Conservation (phyloP, 1,284 basidiomycete genomes). For the Fomes fomentarius region DNA sequence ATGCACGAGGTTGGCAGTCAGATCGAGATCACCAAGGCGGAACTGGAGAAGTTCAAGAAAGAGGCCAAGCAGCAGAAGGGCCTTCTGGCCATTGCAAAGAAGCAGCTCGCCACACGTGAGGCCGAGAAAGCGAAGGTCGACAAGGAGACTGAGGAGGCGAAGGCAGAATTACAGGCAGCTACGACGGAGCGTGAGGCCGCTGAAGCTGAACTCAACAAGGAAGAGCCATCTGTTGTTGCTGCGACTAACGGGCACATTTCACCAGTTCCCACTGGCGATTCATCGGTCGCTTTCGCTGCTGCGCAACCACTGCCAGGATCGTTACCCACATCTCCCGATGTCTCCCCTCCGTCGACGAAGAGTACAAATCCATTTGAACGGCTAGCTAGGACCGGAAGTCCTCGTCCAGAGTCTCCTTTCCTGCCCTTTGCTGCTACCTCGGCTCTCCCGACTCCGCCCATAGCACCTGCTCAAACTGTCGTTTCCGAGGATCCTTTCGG, state of each 20-base stretch:
- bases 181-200: slow-evolving; percentile 61
- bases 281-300: slow-evolving; percentile 64
- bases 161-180: slow-evolving; percentile 53
- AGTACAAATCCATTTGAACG: slow-evolving; percentile 96
- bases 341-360: slow-evolving; percentile 46
- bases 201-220: slow-evolving; percentile 53
- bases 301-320: slow-evolving; percentile 70
- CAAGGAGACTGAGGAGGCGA: slow-evolving; percentile 72
- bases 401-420: slow-evolving; percentile 61
- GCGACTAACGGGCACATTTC: slow-evolving; percentile 31
- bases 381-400: slow-evolving; percentile 53
- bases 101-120: slow-evolving; percentile 90
- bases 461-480: slow-evolving; percentile 17
- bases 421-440: slow-evolving; percentile 49
- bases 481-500: slow-evolving; percentile 57
- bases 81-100: slow-evolving; percentile 90
- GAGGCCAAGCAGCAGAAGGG: slow-evolving; percentile 97
- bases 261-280: slow-evolving; percentile 33
- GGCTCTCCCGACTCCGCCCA: slow-evolving; percentile 32
- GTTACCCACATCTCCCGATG: slow-evolving; percentile 70
- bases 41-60: slow-evolving; percentile 89
- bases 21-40: slow-evolving; percentile 71
- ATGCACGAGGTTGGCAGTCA: slow-evolving; percentile 84
- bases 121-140: slow-evolving; percentile 72
- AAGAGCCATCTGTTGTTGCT: slow-evolving; percentile 20